phyloP scores from a whole-genome alignment of 1,284 basidiomycete species.

The Sutorius eximius region DNA sequence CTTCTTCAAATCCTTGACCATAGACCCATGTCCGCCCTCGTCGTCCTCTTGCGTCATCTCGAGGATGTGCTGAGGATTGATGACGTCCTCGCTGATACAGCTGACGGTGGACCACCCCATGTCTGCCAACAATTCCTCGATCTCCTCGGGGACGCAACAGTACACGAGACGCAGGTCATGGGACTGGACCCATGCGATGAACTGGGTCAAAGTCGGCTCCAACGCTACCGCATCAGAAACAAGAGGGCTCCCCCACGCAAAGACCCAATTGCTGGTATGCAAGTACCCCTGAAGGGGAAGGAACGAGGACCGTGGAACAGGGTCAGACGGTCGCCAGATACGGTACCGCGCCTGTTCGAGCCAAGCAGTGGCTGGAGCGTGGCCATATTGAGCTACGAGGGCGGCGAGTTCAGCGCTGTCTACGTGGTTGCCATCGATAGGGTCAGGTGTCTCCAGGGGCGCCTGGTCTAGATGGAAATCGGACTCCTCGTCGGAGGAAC shows the following conservation, averaged over 20 bases:
- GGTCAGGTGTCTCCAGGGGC: constrained; percentile 10
- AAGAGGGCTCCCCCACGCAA: constrained; percentile 47
- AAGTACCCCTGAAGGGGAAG: constrained; percentile 39
- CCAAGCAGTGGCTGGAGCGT: constrained; percentile 46
- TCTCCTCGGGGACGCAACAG: constrained; percentile 42
- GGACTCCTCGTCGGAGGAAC: not conserved
- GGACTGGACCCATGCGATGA: constrained; percentile 37
- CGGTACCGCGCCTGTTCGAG: constrained; percentile 46
- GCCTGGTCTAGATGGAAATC: constrained; percentile 1
- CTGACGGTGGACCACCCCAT: constrained; percentile 41
- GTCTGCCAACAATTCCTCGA: constrained; percentile 39
- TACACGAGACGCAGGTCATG: constrained; percentile 40
- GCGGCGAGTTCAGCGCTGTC: constrained; percentile 31
- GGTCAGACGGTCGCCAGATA: constrained; percentile 39
- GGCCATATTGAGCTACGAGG: constrained; percentile 40
- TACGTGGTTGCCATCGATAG: constrained; percentile 7
- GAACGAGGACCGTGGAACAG: constrained; percentile 41
- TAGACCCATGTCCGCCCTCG: constrained; percentile 34
- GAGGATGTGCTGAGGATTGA: constrained; percentile 43
- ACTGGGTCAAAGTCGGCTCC: constrained; percentile 35
- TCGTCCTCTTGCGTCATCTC: constrained; percentile 38
- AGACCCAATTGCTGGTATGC: constrained; percentile 30
- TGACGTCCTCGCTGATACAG: constrained; percentile 46
- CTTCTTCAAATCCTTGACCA: constrained; percentile 48
- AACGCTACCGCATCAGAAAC: constrained; percentile 41